These are phyloP conservation scores for Monilinia vaccinii-corymbosi DNA, from an alignment of 2,329 filamentous ascomycete species.

Conservation along the genomic window DNA sequence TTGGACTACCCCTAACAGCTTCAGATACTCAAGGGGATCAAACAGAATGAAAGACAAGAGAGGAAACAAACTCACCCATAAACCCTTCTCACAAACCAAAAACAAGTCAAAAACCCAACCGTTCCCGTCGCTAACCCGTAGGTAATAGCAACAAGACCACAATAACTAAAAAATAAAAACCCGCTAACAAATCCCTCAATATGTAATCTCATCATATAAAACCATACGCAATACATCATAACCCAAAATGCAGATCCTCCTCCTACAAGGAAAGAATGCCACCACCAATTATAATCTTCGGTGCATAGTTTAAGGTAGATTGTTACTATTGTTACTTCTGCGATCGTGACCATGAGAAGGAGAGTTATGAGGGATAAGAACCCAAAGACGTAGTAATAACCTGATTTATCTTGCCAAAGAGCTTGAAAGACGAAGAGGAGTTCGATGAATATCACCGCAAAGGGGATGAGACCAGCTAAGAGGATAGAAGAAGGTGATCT, in stretches of 20 bases:
- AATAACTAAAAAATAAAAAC: constrained; percentile 79
- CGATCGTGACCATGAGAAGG: constrained; percentile 66
- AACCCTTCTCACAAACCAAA: constrained; percentile 75
- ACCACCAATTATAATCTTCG: constrained; percentile 90
- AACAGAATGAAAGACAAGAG: not conserved
- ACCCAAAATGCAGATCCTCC: constrained; percentile 72
- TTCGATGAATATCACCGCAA: constrained; percentile 83
- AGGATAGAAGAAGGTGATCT: constrained; percentile 54
- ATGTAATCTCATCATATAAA: constrained; percentile 71
- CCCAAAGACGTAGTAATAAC: constrained; percentile 87
- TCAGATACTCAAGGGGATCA: not conserved
- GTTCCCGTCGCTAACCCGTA: constrained; percentile 78
- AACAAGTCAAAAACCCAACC: constrained; percentile 74
- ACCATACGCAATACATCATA: constrained; percentile 75
- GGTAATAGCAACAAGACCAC: constrained; percentile 69
- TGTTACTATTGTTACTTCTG: constrained; percentile 75
- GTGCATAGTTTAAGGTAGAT: constrained; percentile 76
- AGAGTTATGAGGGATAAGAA: constrained; percentile 67
- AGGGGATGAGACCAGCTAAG: constrained; percentile 69
- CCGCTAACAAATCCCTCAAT: constrained; percentile 72
- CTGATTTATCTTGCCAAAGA: constrained; percentile 82
- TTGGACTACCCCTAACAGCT: no score
- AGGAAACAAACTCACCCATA: constrained; percentile 52
- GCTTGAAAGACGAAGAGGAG: constrained; percentile 81
- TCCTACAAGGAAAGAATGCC: constrained; percentile 76